phyloP scores from a whole-genome alignment of 75 land plant genomes.

The Sequoia sempervirens region DNA sequence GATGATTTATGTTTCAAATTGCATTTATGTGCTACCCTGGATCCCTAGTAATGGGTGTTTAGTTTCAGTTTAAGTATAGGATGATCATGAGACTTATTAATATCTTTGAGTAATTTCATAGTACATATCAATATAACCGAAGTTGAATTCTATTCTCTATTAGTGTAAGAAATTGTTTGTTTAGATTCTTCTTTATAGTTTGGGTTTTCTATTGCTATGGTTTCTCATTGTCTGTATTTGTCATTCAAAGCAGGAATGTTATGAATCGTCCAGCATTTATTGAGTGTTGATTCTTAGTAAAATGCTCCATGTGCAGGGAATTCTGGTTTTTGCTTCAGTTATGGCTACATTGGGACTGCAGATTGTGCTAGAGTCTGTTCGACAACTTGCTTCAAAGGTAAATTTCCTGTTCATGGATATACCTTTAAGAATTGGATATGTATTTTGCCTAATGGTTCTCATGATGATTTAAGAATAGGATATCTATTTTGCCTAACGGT shows the following conservation, averaged over 20 bases:
- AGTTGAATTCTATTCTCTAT: background rate
- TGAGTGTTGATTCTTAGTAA: background rate
- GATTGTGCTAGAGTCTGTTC: conserved; percentile 65
- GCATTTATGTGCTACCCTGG: background rate
- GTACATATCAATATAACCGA: background rate
- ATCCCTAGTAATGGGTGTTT: background rate
- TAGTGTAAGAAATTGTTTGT: background rate
- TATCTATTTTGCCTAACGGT: no score
- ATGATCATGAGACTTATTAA: background rate
- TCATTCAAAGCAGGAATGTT: background rate
- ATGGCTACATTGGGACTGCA: conserved; percentile 96
- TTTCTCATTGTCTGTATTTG: background rate
- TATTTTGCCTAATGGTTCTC: background rate
- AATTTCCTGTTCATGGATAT: conserved; percentile 5
- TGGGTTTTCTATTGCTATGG: background rate
- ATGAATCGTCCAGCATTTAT: background rate
- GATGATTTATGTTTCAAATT: background rate
- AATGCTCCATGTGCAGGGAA: conserved; percentile 57
- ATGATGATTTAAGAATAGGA: no score
- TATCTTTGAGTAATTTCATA: background rate
- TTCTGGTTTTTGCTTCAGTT: conserved; percentile 93
- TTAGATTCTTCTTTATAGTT: background rate
- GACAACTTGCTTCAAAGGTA: conserved; percentile 45
- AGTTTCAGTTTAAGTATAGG: background rate
- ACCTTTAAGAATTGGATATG: background rate